These are phyloP conservation scores for Pseudogymnoascus destructans DNA, from an alignment of 2,329 filamentous ascomycete species.

Conservation along the genomic window DNA sequence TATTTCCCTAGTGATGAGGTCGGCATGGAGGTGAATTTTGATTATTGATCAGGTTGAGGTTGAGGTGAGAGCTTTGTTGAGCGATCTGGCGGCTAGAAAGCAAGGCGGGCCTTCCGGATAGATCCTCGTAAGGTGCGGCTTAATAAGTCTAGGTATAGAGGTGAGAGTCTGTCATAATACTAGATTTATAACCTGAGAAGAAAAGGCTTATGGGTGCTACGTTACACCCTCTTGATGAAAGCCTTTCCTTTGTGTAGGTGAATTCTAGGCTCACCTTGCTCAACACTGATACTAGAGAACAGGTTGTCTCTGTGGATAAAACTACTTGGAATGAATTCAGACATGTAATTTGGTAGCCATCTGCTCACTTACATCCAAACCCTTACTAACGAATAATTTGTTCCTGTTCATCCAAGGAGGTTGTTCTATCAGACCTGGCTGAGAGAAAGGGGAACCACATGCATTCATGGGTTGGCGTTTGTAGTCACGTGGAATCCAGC, in stretches of 20 bases:
- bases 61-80: not conserved
- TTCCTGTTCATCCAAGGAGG: not conserved
- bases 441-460: conserved; percentile 1
- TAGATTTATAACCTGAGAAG: not conserved
- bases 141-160: not conserved
- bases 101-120: not conserved
- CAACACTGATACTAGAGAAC: not conserved
- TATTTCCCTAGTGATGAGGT: not conserved
- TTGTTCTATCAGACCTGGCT: not conserved
- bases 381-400: not conserved
- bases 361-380: not conserved
- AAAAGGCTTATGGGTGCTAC: not conserved
- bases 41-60: not conserved
- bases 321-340: not conserved
- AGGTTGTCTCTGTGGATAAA: not conserved
- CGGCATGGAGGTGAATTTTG: not conserved
- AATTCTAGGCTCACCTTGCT: not conserved
- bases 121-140: not conserved
- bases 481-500: not conserved
- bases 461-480: not conserved
- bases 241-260: not conserved
- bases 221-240: not conserved
- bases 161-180: not conserved
- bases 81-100: not conserved
- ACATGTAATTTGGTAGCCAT: not conserved